These are phyloP conservation scores for Ceratocystiopsis brevicomis DNA, from an alignment of 2,329 filamentous ascomycete genomes.

Conservation along the genomic window DNA sequence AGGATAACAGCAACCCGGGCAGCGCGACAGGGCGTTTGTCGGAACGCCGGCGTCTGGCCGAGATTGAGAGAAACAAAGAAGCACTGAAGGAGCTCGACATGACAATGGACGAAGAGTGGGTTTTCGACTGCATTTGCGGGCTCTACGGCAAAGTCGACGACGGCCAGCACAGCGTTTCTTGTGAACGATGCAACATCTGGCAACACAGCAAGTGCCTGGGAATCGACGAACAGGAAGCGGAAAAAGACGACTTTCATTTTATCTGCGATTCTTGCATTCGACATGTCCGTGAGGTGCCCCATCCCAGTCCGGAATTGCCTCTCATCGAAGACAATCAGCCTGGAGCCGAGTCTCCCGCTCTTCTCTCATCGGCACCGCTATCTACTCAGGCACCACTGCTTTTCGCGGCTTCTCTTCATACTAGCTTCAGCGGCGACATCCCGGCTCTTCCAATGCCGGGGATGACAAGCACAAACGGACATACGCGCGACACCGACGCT, in stretches of 20 bases:
- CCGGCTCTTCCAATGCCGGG: too few species aligned
- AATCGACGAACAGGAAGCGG: constrained; percentile 60
- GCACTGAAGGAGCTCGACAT: constrained; percentile 51
- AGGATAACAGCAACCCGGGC: constrained; percentile 46
- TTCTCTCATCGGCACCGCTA: too few species aligned
- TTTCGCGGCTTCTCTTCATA: too few species aligned
- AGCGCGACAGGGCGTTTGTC: constrained; percentile 45
- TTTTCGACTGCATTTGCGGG: constrained; percentile 88
- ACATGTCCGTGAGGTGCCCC: too few species aligned
- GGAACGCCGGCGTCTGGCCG: constrained; percentile 60
- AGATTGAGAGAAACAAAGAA: constrained; percentile 62
- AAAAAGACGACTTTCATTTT: constrained; percentile 73
- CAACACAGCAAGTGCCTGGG: constrained; percentile 87
- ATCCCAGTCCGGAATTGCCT: too few species aligned
- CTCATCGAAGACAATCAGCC: neutral
- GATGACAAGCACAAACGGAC: too few species aligned
- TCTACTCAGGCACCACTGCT: too few species aligned
- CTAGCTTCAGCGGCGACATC: too few species aligned
- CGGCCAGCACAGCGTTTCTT: constrained; percentile 81
- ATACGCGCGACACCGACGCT: too few species aligned
- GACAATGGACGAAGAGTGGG: constrained; percentile 56
- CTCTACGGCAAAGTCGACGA: constrained; percentile 86
- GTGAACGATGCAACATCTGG: constrained; percentile 88
- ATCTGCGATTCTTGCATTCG: constrained; percentile 61
- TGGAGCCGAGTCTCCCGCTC: neutral